phyloP scores from a whole-genome alignment of 345 rosid genomes.

The Eucalyptus cloeziana region DNA sequence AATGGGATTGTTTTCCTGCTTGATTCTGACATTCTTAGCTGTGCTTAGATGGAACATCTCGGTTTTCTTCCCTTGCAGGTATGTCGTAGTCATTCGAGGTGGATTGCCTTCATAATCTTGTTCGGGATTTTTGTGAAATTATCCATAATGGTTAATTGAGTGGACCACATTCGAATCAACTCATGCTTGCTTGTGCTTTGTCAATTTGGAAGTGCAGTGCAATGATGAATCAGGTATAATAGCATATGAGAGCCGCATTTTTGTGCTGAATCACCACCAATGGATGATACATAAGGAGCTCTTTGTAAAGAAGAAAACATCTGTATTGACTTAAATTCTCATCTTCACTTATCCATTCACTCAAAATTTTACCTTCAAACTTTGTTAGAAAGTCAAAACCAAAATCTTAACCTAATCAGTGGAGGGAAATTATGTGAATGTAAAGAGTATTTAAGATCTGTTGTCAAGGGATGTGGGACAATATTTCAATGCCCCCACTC shows the following conservation, averaged over 20 bases:
- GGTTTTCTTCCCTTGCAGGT: background rate
- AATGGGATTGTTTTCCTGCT: background rate
- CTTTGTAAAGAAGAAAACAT: background rate
- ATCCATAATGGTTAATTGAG: background rate
- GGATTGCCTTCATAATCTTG: background rate
- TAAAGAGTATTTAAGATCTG: too few species aligned
- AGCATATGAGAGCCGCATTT: background rate
- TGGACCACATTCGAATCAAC: background rate
- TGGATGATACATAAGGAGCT: background rate
- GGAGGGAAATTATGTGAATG: too few species aligned
- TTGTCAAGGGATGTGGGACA: too few species aligned
- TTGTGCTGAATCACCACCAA: background rate
- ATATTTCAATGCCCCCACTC: too few species aligned
- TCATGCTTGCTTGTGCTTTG: background rate
- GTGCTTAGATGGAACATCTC: background rate
- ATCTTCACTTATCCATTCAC: background rate
- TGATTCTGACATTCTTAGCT: background rate
- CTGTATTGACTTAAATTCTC: background rate
- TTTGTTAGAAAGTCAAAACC: too few species aligned
- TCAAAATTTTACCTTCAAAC: background rate
- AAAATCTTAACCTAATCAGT: too few species aligned
- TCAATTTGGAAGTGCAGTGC: background rate
- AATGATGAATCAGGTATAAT: background rate
- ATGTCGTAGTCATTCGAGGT: background rate
- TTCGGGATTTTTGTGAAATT: background rate